phyloP scores from a whole-genome alignment of 2,329 filamentous ascomycete species.

The Botrytis byssoidea region DNA sequence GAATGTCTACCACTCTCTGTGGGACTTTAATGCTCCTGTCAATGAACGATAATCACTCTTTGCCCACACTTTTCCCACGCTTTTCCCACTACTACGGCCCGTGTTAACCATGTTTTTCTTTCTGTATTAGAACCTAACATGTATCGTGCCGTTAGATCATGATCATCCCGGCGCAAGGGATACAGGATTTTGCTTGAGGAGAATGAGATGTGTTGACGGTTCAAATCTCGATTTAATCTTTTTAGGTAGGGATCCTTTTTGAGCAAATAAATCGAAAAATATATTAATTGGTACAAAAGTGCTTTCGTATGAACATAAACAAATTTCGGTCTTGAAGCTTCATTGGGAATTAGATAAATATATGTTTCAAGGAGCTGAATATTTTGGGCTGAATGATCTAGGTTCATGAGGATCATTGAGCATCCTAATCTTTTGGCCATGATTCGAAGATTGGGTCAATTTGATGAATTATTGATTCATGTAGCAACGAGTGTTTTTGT shows the following conservation, averaged over 20 bases:
- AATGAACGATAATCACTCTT: not conserved
- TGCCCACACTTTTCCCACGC: not conserved
- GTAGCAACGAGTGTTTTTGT: not conserved
- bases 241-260: not conserved
- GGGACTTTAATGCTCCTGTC: slow-evolving; percentile 11
- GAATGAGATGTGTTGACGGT: not conserved
- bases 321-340: slow-evolving; percentile 18
- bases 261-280: not conserved
- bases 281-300: not conserved
- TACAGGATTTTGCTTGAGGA: slow-evolving; percentile 20
- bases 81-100: slow-evolving; percentile 15
- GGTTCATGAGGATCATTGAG: slow-evolving; percentile 16
- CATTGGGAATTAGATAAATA: slow-evolving; percentile 8
- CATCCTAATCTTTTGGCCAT: not conserved
- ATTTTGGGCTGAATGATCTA: slow-evolving; percentile 3
- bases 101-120: slow-evolving; percentile 19
- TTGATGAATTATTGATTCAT: not conserved
- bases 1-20: slow-evolving; percentile 6
- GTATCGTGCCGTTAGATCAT: slow-evolving; percentile 16
- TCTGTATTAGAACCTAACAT: not conserved
- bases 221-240: slow-evolving; percentile 8
- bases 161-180: slow-evolving; percentile 20
- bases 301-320: slow-evolving; percentile 12
- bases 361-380: slow-evolving; percentile 15
- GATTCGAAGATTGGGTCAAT: slow-evolving; percentile 4